phyloP scores from a whole-genome alignment of 2,329 filamentous ascomycete genomes.

The Amauroascus verrucosus region DNA sequence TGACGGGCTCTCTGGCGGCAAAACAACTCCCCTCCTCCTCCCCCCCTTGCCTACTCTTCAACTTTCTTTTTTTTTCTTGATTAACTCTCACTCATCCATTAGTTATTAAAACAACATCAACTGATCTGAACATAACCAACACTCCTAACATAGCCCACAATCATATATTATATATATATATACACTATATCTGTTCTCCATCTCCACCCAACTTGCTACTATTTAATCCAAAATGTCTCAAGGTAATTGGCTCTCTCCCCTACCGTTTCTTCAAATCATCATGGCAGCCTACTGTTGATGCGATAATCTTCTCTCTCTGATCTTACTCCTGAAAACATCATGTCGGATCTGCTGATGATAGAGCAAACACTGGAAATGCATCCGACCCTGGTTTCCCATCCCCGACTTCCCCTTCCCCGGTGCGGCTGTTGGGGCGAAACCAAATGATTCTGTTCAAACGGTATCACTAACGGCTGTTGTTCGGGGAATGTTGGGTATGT shows the following conservation, averaged over 20 bases:
- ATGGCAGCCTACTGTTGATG: neutral
- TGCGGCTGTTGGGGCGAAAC: constrained; percentile 2
- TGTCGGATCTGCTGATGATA: constrained; percentile 9
- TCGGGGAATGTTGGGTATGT: neutral
- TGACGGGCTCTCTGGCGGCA: neutral
- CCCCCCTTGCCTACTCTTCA: too few species aligned
- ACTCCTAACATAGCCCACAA: too few species aligned
- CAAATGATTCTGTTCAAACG: neutral
- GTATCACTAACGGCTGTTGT: constrained; percentile 3
- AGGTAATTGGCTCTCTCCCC: too few species aligned
- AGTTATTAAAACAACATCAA: too few species aligned
- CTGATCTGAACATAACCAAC: too few species aligned
- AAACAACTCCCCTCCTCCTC: neutral
- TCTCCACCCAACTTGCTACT: too few species aligned
- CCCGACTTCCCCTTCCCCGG: neutral
- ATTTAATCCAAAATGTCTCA: neutral
- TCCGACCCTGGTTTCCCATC: neutral
- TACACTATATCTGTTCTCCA: too few species aligned
- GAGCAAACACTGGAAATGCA: constrained; percentile 10
- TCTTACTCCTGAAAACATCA: neutral
- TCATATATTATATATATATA: too few species aligned
- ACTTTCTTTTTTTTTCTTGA: too few species aligned
- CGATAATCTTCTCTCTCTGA: neutral
- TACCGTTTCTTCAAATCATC: too few species aligned
- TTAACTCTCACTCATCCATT: too few species aligned